Conservation (phyloP, 2,329 filamentous ascomycete species). For the Fusarium xyrophilum region DNA sequence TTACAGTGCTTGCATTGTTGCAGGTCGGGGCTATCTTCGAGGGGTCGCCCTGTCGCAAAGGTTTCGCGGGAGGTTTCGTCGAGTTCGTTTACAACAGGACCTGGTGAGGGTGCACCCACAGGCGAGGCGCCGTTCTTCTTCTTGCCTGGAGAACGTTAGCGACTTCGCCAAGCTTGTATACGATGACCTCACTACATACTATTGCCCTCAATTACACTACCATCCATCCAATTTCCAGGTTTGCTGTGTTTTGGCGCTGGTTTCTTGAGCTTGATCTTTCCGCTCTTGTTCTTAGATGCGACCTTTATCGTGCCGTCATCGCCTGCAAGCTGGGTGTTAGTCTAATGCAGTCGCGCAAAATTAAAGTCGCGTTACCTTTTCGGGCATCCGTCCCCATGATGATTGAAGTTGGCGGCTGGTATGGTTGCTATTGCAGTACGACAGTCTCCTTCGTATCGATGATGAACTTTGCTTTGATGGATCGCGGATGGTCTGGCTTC, state of each 20-base stretch:
- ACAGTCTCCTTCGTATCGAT: not conserved
- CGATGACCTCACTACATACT: conserved; percentile 52
- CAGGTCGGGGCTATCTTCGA: conserved; percentile 80
- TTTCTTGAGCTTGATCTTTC: conserved; percentile 69
- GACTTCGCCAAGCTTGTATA: not conserved
- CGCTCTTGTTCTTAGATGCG: conserved; percentile 64
- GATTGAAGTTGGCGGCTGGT: not conserved
- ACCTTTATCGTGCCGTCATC: conserved; percentile 69
- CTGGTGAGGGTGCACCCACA: conserved; percentile 55
- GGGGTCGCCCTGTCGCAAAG: conserved; percentile 80
- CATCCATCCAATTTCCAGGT: conserved; percentile 75
- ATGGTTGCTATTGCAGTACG: not conserved
- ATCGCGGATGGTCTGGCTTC: not conserved
- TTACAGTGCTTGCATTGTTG: conserved; percentile 95
- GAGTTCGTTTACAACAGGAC: conserved; percentile 69
- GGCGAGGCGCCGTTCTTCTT: conserved; percentile 57
- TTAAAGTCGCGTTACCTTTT: conserved; percentile 42
- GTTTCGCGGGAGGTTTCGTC: conserved; percentile 79
- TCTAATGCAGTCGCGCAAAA: conserved; percentile 9
- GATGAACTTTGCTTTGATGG: conserved; percentile 4
- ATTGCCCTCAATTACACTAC: conserved; percentile 66
- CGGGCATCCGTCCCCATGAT: conserved; percentile 39
- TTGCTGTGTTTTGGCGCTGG: conserved; percentile 67
- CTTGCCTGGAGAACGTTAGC: conserved; percentile 55
- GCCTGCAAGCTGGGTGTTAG: conserved; percentile 45